A percentile compares a stretch with the other conserved stretches of the same genome.
Evolutionary conservation across 768 basidiomycete species (phyloP).

Genomic region (Mycena filopes): DNA sequence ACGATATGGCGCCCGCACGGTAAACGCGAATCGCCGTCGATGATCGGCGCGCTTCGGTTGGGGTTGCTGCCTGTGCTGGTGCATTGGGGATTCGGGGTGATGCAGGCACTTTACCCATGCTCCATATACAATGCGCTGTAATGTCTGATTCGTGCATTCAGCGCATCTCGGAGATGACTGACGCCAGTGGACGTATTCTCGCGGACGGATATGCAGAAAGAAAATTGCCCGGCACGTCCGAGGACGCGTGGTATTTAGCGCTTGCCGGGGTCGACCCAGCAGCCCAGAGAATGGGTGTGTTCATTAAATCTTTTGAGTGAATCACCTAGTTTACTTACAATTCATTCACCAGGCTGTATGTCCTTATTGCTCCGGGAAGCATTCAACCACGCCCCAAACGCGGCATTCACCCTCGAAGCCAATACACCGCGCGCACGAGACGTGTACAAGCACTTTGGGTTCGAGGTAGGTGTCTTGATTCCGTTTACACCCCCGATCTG

Average conservation of each 20-base stretch:
- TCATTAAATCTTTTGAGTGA: neutral
- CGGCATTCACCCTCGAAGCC: slow-evolving; percentile 26
- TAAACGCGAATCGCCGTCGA: neutral
- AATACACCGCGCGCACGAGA: slow-evolving; percentile 14
- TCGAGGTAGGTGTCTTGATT: slow-evolving; percentile 25
- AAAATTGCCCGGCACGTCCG: slow-evolving; percentile 13
- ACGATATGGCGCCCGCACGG: slow-evolving; percentile 13
- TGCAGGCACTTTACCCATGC: too few species aligned
- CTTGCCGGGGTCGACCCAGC: slow-evolving; percentile 23
- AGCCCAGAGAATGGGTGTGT: slow-evolving; percentile 22
- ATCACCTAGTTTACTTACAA: neutral
- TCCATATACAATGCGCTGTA: too few species aligned
- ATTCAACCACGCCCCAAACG: slow-evolving; percentile 16
- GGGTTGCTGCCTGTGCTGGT: neutral
- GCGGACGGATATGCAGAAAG: neutral
- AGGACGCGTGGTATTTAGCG: slow-evolving; percentile 23
- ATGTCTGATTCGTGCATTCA: neutral
- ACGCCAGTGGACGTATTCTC: slow-evolving; percentile 2
- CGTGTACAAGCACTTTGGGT: slow-evolving; percentile 24
- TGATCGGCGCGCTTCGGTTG: slow-evolving; percentile 6
- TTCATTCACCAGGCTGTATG: slow-evolving; percentile 20
- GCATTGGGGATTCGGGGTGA: slow-evolving; percentile 1
- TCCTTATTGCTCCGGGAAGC: slow-evolving; percentile 26
- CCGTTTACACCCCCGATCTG: neutral
- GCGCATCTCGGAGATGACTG: slow-evolving; percentile 11